A percentile compares a stretch with the other conserved stretches of the same genome.
Conservation (phyloP, 257 asterid genomes). For the Linaria vulgaris region DNA sequence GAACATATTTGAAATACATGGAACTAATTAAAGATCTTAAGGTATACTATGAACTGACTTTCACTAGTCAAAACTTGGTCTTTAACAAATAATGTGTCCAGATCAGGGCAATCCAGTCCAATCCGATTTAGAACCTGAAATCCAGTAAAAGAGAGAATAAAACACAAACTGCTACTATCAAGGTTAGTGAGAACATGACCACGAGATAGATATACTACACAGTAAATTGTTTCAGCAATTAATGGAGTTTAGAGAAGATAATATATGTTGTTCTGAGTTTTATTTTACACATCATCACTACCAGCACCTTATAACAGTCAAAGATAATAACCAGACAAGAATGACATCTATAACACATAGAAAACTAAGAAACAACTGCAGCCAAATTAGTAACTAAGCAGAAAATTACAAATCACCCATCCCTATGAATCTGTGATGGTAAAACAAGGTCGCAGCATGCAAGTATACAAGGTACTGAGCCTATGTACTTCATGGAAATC, state of each 20-base stretch:
- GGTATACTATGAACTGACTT: slow-evolving; percentile 44
- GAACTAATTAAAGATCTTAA: slow-evolving; percentile 23
- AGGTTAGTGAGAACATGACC: slow-evolving; percentile 5
- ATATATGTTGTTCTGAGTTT: neutral
- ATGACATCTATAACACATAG: neutral
- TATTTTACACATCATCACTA: slow-evolving; percentile 18
- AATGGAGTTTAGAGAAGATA: slow-evolving; percentile 8
- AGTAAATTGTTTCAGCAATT: too few relatives aligned
- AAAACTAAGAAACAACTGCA: slow-evolving; percentile 8
- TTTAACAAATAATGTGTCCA: slow-evolving; percentile 67
- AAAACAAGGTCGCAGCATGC: neutral
- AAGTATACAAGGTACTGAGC: neutral
- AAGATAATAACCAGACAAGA: slow-evolving; percentile 4
- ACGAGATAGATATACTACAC: neutral
- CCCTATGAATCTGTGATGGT: neutral
- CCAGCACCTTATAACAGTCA: neutral
- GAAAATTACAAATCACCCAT: neutral
- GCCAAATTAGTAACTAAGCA: slow-evolving; percentile 8
- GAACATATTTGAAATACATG: slow-evolving; percentile 19
- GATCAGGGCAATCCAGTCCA: slow-evolving; percentile 68
- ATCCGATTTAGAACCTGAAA: slow-evolving; percentile 62
- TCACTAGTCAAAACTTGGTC: slow-evolving; percentile 84
- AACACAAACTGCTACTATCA: slow-evolving; percentile 1
- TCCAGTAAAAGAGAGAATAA: slow-evolving; percentile 21
- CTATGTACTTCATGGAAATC: neutral